phyloP scores from a whole-genome alignment of 2,329 filamentous ascomycete genomes.

The Trichoderma endophyticum region DNA sequence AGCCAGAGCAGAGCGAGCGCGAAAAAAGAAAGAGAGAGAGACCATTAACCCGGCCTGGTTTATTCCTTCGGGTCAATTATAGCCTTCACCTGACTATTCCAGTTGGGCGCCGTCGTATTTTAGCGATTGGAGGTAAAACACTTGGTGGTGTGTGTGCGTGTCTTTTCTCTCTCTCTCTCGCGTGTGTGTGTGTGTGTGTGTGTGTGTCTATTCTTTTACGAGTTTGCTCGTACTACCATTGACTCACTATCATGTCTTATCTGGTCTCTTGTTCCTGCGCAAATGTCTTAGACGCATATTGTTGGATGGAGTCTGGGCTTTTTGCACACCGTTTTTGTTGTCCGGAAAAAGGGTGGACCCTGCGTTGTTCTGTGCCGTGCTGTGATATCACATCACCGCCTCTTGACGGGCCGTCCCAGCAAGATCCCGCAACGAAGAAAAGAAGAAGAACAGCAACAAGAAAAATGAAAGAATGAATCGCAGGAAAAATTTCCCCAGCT shows the following conservation, averaged over 20 bases:
- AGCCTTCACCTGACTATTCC: slow-evolving; percentile 10
- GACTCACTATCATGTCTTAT: neutral
- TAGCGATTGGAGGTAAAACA: neutral
- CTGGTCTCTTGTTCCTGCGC: neutral
- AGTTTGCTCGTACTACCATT: neutral
- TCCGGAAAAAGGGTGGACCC: neutral
- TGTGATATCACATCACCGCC: slow-evolving; percentile 12
- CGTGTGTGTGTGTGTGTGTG: neutral
- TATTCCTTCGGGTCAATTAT: neutral
- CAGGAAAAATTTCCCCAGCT: neutral
- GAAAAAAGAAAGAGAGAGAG: neutral
- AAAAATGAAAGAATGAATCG: neutral
- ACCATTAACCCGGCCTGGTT: neutral
- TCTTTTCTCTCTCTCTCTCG: neutral
- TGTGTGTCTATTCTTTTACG: neutral
- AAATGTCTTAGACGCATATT: neutral
- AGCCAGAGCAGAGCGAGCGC: neutral
- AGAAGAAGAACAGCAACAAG: neutral
- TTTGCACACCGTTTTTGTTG: neutral
- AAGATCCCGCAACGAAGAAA: neutral
- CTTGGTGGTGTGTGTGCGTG: neutral
- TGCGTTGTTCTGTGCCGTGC: neutral
- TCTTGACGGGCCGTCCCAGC: slow-evolving; percentile 9
- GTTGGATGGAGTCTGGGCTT: neutral
- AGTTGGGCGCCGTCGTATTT: neutral